Evolutionary conservation across 495 filamentous ascomycete genomes (phyloP).

Genomic region (Hypoxylon fuscum): DNA sequence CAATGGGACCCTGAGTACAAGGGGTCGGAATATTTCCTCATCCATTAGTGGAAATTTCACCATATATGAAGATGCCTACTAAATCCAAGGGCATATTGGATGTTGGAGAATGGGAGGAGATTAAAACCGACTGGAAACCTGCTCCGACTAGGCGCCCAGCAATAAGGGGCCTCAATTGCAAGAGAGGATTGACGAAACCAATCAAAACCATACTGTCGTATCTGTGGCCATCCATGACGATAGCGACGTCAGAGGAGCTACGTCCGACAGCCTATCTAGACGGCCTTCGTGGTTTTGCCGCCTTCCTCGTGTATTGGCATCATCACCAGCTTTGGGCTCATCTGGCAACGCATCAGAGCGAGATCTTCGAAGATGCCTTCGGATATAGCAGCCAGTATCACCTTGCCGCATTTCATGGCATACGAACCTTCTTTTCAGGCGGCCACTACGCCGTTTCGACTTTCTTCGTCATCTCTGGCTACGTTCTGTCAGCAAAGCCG

Average conservation of each 20-base stretch:
- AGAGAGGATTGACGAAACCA: constrained; percentile 3
- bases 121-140: constrained; percentile 21
- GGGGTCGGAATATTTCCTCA: neutral
- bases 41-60: neutral
- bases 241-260: constrained; percentile 31
- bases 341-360: constrained; percentile 35
- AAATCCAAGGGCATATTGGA: constrained; percentile 5
- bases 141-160: neutral
- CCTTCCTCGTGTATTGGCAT: constrained; percentile 59
- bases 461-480: constrained; percentile 61
- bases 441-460: constrained; percentile 63
- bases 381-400: constrained; percentile 47
- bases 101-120: constrained; percentile 32
- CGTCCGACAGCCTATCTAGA: constrained; percentile 57
- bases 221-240: neutral
- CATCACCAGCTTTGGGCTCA: constrained; percentile 55
- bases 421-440: constrained; percentile 53
- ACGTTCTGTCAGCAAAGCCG: constrained; percentile 62
- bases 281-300: constrained; percentile 57
- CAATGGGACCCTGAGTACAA: no score
- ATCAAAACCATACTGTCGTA: constrained; percentile 9
- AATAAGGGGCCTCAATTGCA: neutral
- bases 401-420: constrained; percentile 51
- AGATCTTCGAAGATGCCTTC: constrained; percentile 46
- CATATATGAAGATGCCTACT: constrained; percentile 3